Conservation (phyloP, 176 grass and related monocot genomes). For the Aegilops speltoides region DNA sequence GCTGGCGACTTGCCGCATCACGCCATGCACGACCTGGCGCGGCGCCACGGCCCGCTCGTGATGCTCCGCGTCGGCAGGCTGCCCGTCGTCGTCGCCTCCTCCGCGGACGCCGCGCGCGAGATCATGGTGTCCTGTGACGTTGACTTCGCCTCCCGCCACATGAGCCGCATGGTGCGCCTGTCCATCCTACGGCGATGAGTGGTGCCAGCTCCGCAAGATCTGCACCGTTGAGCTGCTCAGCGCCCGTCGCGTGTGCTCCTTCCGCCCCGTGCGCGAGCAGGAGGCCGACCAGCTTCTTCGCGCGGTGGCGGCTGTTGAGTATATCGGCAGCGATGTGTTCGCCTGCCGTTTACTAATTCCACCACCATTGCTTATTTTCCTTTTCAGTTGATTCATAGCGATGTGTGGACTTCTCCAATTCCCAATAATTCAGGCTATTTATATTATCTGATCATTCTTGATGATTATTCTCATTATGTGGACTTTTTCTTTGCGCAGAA, state of each 20-base stretch:
- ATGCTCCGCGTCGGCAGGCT: constrained; percentile 17
- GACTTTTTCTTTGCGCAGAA: no score
- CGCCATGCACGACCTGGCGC: constrained; percentile 29
- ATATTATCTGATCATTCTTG: no score
- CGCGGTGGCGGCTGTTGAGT: not conserved
- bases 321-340: no score
- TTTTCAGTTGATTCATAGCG: no score
- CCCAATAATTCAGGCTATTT: no score
- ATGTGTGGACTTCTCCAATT: no score
- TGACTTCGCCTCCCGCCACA: not conserved
- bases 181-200: constrained; percentile 20
- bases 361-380: no score
- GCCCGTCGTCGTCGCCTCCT: constrained; percentile 41
- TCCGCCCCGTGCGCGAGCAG: not conserved
- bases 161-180: not conserved
- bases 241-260: not conserved
- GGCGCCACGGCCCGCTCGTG: constrained; percentile 2
- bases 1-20: constrained; percentile 32
- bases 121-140: constrained; percentile 22
- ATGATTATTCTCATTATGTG: no score
- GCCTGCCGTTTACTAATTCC: no score
- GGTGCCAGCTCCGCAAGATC: constrained; percentile 22
- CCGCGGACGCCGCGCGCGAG: constrained; percentile 34
- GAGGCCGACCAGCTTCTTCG: constrained; percentile 4
- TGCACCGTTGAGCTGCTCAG: constrained; percentile 34